Evolutionary conservation across 225 moss, liverwort and hornwort genomes (phyloP).

Genomic region (Bryum argenteum): DNA sequence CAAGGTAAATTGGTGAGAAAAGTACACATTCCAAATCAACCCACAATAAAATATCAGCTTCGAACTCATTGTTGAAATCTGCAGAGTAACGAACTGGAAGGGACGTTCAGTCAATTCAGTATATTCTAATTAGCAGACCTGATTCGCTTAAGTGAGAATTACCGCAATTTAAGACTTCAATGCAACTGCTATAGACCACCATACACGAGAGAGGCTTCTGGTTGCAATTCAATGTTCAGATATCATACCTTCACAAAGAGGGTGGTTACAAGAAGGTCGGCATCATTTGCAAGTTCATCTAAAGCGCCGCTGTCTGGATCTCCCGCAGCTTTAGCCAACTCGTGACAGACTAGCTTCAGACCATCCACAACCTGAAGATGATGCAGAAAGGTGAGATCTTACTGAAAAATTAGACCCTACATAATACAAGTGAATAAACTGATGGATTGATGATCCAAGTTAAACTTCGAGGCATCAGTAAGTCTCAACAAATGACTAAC

Average conservation of each 20-base stretch:
- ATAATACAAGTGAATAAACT: too few species aligned
- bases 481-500: neutral
- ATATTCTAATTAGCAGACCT: neutral
- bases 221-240: conserved; percentile 17
- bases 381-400: neutral
- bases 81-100: neutral
- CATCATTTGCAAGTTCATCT: conserved; percentile 83
- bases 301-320: conserved; percentile 81
- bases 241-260: conserved; percentile 76
- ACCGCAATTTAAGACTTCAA: conserved; percentile 4
- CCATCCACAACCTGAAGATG: conserved; percentile 80
- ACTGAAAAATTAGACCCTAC: neutral
- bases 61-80: neutral
- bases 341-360: conserved; percentile 92
- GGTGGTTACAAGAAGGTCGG: conserved; percentile 86
- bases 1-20: conserved; percentile 7
- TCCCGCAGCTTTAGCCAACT: conserved; percentile 86
- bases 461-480: too few species aligned
- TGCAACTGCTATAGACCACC: neutral
- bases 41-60: neutral
- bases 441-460: too few species aligned
- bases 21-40: neutral
- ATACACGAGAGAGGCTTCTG: neutral
- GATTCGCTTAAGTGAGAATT: neutral
- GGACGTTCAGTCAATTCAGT: neutral